Conservation (phyloP, 345 rosid species). For the Lepidium sativum region DNA sequence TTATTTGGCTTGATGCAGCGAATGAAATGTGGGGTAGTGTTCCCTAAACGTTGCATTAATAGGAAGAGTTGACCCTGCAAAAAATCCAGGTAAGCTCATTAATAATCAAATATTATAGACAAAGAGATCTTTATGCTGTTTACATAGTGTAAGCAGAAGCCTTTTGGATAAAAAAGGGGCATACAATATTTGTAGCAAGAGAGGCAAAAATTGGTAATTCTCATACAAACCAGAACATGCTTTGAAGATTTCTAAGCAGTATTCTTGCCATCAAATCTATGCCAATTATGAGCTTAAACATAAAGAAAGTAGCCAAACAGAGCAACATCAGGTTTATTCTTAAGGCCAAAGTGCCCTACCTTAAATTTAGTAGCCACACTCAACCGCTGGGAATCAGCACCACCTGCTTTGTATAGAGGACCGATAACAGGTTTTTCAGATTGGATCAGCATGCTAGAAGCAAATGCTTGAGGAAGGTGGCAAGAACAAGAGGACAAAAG, state of each 20-base stretch:
- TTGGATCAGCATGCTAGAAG: slow-evolving; percentile 75
- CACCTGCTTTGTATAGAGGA: slow-evolving; percentile 85
- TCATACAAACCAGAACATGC: slow-evolving; percentile 1
- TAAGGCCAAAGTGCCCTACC: slow-evolving; percentile 36
- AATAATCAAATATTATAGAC: slow-evolving; percentile 11
- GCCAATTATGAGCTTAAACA: neutral
- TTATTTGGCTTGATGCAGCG: slow-evolving; percentile 98
- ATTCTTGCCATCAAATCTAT: neutral
- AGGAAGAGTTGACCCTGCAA: slow-evolving; percentile 87
- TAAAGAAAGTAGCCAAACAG: neutral
- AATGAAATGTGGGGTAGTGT: slow-evolving; percentile 93
- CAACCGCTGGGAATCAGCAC: slow-evolving; percentile 92
- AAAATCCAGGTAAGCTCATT: slow-evolving; percentile 10
- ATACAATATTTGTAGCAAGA: neutral
- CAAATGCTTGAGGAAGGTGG: slow-evolving; percentile 85
- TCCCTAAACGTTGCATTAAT: slow-evolving; percentile 90
- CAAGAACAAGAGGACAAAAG: slow-evolving; percentile 87
- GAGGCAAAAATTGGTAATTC: neutral
- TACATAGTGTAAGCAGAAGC: neutral
- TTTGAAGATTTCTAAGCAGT: neutral
- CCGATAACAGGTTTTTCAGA: slow-evolving; percentile 72
- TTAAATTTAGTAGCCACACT: slow-evolving; percentile 93
- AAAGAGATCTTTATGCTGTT: neutral
- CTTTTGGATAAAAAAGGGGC: neutral
- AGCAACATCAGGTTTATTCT: neutral